Conservation (phyloP, 805 yeast genomes). For the Yamadazyma phyllophila region DNA sequence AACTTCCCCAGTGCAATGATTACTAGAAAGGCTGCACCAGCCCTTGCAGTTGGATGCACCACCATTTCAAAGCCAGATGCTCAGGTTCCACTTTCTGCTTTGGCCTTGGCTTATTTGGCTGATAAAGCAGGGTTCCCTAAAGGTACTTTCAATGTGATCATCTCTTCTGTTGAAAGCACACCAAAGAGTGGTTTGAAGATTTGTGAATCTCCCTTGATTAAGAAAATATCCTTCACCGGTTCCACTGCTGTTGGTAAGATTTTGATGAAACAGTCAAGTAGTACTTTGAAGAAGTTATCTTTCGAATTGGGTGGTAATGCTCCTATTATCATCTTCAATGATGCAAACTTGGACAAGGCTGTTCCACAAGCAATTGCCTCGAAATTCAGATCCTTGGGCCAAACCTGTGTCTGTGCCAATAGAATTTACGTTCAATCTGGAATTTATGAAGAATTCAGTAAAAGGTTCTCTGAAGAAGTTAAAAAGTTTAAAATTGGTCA, state of each 20-base stretch:
- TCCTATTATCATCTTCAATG: constrained; percentile 72
- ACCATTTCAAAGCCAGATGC: constrained; percentile 60
- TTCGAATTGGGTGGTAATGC: constrained; percentile 83
- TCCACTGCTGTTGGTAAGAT: constrained; percentile 72
- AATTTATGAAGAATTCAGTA: constrained; percentile 61
- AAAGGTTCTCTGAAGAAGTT: constrained; percentile 48
- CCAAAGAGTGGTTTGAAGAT: constrained; percentile 53
- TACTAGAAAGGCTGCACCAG: constrained; percentile 63
- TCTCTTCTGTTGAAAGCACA: constrained; percentile 46
- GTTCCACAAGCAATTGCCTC: constrained; percentile 63
- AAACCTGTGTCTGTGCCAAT: constrained; percentile 80
- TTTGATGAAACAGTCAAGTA: constrained; percentile 58
- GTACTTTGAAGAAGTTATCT: constrained; percentile 66
- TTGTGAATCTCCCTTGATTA: constrained; percentile 53
- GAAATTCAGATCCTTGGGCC: constrained; percentile 76
- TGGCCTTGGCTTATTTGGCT: constrained; percentile 54
- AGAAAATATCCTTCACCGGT: constrained; percentile 75
- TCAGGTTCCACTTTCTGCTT: constrained; percentile 58
- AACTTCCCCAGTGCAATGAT: constrained; percentile 70
- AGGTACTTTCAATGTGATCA: constrained; percentile 54
- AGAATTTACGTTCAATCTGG: constrained; percentile 63
- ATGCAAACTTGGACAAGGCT: constrained; percentile 66
- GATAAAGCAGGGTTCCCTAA: constrained; percentile 61
- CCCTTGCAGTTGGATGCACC: constrained; percentile 65
- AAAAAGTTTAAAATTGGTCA: constrained; percentile 51